These are phyloP conservation scores for Mucor piriformis DNA, from an alignment of 371 early-diverging fungal species.

Conservation along the genomic window DNA sequence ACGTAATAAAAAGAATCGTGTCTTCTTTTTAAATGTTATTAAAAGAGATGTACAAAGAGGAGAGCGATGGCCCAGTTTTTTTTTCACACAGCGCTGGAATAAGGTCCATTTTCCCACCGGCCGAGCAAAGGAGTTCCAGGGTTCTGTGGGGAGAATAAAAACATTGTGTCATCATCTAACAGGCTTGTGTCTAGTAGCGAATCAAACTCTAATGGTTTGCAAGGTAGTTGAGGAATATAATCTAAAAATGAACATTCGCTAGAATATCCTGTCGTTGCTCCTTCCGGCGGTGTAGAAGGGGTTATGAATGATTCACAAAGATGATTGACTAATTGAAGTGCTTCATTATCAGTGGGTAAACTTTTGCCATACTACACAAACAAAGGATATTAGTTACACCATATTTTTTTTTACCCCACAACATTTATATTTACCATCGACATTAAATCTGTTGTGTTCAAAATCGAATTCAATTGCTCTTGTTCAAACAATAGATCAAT, in stretches of 20 bases:
- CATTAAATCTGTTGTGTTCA: neutral
- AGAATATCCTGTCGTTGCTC: neutral
- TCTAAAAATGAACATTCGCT: neutral
- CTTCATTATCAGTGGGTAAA: slow-evolving; percentile 4
- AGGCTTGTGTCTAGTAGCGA: neutral
- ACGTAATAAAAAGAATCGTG: too few relatives aligned
- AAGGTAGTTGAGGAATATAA: neutral
- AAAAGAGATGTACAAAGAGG: too few relatives aligned
- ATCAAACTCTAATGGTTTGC: neutral
- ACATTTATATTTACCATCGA: slow-evolving; percentile 8
- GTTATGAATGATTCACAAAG: slow-evolving; percentile 10
- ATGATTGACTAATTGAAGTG: slow-evolving; percentile 3
- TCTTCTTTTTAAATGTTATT: too few relatives aligned
- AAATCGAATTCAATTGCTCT: neutral
- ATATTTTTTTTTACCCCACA: neutral
- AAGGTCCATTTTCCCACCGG: too few relatives aligned
- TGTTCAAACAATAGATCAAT: neutral
- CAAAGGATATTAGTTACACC: neutral
- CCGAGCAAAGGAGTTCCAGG: too few relatives aligned
- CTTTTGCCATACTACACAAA: neutral
- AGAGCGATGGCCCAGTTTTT: too few relatives aligned
- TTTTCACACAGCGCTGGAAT: too few relatives aligned
- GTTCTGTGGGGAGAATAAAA: neutral
- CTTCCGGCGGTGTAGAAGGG: neutral
- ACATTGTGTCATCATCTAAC: neutral